These are phyloP conservation scores for Acanthamoeba lenticulata DNA, from an alignment of 208 protist genomes.

Conservation along the genomic window DNA sequence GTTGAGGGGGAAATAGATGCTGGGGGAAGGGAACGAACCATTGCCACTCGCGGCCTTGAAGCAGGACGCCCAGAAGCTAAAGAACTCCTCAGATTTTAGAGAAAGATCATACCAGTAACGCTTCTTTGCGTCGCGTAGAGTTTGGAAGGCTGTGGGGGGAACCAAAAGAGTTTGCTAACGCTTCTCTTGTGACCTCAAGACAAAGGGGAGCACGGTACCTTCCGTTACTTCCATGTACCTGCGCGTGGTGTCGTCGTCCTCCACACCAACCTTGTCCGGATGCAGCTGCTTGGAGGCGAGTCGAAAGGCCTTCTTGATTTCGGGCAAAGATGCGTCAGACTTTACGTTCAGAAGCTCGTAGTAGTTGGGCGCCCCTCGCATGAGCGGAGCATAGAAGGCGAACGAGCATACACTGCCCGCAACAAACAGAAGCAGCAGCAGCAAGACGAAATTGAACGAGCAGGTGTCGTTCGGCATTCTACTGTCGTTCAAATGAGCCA, in stretches of 20 bases:
- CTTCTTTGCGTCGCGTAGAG: slow-evolving; percentile 52
- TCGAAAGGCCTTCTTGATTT: slow-evolving; percentile 66
- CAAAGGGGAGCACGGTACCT: neutral
- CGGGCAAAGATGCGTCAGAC: neutral
- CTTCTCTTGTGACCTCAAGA: too few relatives aligned
- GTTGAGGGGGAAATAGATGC: neutral
- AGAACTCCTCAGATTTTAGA: slow-evolving; percentile 14
- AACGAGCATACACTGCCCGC: slow-evolving; percentile 57
- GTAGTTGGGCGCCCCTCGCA: slow-evolving; percentile 33
- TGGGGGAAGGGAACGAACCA: neutral
- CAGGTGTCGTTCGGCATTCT: neutral
- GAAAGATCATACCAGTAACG: slow-evolving; percentile 56
- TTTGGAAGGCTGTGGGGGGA: slow-evolving; percentile 34
- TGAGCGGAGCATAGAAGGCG: slow-evolving; percentile 5
- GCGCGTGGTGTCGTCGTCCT: slow-evolving; percentile 34
- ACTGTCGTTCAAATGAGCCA: neutral
- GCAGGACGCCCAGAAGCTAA: slow-evolving; percentile 13
- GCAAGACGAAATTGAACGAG: neutral
- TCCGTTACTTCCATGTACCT: slow-evolving; percentile 17
- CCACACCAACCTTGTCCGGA: slow-evolving; percentile 39
- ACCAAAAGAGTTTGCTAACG: too few relatives aligned
- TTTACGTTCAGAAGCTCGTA: slow-evolving; percentile 51
- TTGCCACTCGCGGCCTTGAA: neutral
- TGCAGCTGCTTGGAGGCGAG: slow-evolving; percentile 17
- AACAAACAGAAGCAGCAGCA: slow-evolving; percentile 49